Evolutionary conservation across 2,329 filamentous ascomycete species (phyloP).

Genomic region (Clonostachys rhizophaga): DNA sequence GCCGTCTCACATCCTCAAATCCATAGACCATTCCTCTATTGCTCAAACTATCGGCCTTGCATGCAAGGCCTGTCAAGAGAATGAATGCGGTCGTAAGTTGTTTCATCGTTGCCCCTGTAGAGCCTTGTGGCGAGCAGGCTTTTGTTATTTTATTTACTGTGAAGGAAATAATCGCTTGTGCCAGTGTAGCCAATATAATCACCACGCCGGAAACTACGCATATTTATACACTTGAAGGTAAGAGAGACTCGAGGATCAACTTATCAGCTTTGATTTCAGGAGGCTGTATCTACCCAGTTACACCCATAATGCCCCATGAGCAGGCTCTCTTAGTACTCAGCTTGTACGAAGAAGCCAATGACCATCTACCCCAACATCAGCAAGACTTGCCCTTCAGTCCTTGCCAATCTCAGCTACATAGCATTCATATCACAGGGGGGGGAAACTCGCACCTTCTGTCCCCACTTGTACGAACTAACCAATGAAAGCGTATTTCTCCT

Average conservation of each 20-base stretch:
- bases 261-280: too few relatives aligned
- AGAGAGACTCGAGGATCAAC: too few relatives aligned
- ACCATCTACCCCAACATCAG: too few relatives aligned
- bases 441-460: too few relatives aligned
- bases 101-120: conserved; percentile 3
- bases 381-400: too few relatives aligned
- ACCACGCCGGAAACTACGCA: background rate
- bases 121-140: background rate
- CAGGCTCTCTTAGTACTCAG: conserved; percentile 2
- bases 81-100: conserved; percentile 5
- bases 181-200: background rate
- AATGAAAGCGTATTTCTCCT: too few relatives aligned
- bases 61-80: conserved; percentile 11
- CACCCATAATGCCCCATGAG: too few relatives aligned
- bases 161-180: background rate
- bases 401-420: too few relatives aligned
- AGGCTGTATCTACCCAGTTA: too few relatives aligned
- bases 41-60: conserved; percentile 8
- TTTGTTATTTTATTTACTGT: background rate
- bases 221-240: background rate
- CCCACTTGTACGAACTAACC: too few relatives aligned
- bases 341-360: conserved; percentile 13
- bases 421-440: too few relatives aligned
- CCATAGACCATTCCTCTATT: conserved; percentile 11
- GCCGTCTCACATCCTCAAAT: conserved; percentile 8